Evolutionary conservation across 2,329 filamentous ascomycete genomes (phyloP).

Genomic region (Pestalotiopsis sp.): DNA sequence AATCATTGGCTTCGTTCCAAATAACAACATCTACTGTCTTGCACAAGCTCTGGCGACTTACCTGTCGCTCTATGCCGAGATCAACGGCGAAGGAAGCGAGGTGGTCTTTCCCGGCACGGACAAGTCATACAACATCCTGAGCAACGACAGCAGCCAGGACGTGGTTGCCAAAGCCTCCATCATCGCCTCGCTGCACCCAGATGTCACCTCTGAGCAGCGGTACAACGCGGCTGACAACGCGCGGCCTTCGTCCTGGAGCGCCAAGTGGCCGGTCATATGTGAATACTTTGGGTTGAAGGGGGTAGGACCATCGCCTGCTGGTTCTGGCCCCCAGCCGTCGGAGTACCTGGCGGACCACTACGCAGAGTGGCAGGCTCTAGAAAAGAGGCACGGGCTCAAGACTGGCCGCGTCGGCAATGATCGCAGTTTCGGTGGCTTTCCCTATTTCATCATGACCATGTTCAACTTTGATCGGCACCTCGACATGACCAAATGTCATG

Average conservation of each 20-base stretch:
- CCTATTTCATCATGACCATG: constrained; percentile 35
- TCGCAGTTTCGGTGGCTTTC: constrained; percentile 31
- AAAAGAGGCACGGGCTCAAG: constrained; percentile 34
- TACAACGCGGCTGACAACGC: constrained; percentile 46
- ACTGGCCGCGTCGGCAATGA: constrained; percentile 33
- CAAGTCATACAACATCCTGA: constrained; percentile 32
- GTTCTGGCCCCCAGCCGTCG: constrained; percentile 11
- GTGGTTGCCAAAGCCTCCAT: constrained; percentile 42
- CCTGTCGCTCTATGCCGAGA: constrained; percentile 36
- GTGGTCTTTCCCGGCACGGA: constrained; percentile 38
- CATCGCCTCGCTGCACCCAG: constrained; percentile 41
- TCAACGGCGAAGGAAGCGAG: constrained; percentile 37
- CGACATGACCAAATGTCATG: constrained; percentile 30
- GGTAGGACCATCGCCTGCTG: constrained; percentile 1
- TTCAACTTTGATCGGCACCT: constrained; percentile 37
- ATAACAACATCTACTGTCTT: constrained; percentile 44
- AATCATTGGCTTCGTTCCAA: constrained; percentile 44
- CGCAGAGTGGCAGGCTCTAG: constrained; percentile 32
- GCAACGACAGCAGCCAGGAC: constrained; percentile 40
- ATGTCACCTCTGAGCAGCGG: constrained; percentile 32
- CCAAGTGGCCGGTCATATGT: constrained; percentile 48
- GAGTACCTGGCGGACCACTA: constrained; percentile 26
- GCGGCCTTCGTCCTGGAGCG: constrained; percentile 38
- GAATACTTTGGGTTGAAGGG: constrained; percentile 48
- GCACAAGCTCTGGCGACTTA: constrained; percentile 41